Conservation (phyloP, 805 yeast species). For the Cyberlindnera xishuangbannaensis region DNA sequence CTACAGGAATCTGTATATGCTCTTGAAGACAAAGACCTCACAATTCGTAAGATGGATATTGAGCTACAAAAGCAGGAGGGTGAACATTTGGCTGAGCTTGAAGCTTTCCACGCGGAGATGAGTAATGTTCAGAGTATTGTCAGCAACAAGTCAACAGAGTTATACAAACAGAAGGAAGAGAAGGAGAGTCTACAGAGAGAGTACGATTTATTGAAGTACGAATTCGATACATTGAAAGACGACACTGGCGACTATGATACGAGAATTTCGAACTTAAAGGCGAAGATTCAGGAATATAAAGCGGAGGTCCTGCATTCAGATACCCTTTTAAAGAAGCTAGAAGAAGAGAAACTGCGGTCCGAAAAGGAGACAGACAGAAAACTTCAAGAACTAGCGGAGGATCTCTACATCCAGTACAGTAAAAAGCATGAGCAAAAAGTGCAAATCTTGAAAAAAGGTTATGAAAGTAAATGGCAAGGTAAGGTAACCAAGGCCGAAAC, state of each 20-base stretch:
- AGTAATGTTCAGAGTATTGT: slow-evolving; percentile 28
- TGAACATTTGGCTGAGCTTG: slow-evolving; percentile 33
- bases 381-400: slow-evolving; percentile 59
- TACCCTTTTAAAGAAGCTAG: slow-evolving; percentile 24
- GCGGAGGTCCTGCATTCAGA: slow-evolving; percentile 20
- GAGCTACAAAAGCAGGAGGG: slow-evolving; percentile 29
- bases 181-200: slow-evolving; percentile 22
- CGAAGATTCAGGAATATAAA: slow-evolving; percentile 18
- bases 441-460: slow-evolving; percentile 50
- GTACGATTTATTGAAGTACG: slow-evolving; percentile 22
- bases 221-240: slow-evolving; percentile 20
- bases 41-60: slow-evolving; percentile 25
- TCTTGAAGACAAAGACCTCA: slow-evolving; percentile 18
- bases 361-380: slow-evolving; percentile 48
- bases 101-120: slow-evolving; percentile 30
- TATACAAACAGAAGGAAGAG: slow-evolving; percentile 23
- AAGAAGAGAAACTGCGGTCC: slow-evolving; percentile 30
- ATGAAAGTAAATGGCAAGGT: slow-evolving; percentile 46
- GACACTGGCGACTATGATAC: slow-evolving; percentile 23
- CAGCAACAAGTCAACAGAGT: slow-evolving; percentile 25
- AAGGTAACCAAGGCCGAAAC: slow-evolving; percentile 36
- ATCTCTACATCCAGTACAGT: slow-evolving; percentile 66
- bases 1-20: slow-evolving; percentile 9
- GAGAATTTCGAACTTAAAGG: slow-evolving; percentile 17
- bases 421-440: slow-evolving; percentile 75